Evolutionary conservation across 352 stramenopile genomes (phyloP).

Genomic region (Globisporangium echinulatum): DNA sequence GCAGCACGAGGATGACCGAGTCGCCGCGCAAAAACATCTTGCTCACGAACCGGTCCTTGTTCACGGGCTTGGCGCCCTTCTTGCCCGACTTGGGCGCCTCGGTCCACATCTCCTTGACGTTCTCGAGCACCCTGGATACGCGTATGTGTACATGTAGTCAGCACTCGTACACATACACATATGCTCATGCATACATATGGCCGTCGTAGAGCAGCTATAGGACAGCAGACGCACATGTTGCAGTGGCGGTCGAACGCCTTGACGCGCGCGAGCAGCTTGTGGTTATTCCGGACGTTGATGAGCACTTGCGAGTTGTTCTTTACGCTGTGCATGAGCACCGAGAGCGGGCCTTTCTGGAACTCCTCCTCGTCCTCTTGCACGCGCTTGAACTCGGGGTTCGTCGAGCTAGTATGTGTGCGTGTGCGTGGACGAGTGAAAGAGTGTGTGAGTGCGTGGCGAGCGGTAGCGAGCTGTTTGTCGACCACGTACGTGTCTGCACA

Average conservation of each 20-base stretch:
- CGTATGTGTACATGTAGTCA: too few relatives aligned
- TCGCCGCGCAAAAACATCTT: conserved; percentile 99
- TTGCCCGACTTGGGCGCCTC: conserved; percentile 97
- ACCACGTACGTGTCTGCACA: not conserved
- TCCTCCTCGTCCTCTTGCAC: conserved; percentile 89
- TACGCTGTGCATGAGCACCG: conserved; percentile 96
- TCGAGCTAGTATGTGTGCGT: conserved; percentile 10
- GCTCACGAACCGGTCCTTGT: conserved; percentile 98
- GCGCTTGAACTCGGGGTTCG: conserved; percentile 67
- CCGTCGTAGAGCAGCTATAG: not conserved
- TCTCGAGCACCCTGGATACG: conserved; percentile 92
- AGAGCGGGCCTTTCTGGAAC: conserved; percentile 96
- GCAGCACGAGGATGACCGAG: conserved; percentile 98
- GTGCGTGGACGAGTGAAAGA: not conserved
- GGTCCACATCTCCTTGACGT: conserved; percentile 99
- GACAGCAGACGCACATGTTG: conserved; percentile 92
- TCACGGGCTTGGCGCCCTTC: conserved; percentile 94
- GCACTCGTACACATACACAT: not conserved
- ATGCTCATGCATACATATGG: not conserved
- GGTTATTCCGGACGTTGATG: conserved; percentile 99
- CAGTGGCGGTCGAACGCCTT: conserved; percentile 99
- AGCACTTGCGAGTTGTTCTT: conserved; percentile 98
- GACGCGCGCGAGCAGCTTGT: conserved; percentile 98
- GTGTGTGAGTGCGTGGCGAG: not conserved
- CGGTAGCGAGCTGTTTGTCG: not conserved